Base-by-base conservation (phyloP, 805 yeast species). In the Myxozyma udenii region DNA sequence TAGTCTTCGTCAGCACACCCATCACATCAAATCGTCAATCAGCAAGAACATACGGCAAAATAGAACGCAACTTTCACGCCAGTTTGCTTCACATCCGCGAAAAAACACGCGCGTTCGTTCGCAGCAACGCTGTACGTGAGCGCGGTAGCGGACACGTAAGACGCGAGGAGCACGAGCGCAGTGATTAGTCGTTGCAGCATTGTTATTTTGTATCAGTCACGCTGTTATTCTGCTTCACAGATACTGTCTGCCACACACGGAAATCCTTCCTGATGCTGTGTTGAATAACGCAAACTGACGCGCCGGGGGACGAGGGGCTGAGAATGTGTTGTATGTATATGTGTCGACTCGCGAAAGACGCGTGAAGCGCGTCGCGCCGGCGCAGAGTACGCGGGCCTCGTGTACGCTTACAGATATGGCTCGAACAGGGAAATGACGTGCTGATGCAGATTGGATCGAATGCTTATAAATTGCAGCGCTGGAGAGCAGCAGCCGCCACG, bases 41-140 rank as follows among this genome's bases (percentile, higher is more conserved):
- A n/a, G 9, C 39, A n/a, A 18, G 14, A 23, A 40, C 59, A 5
- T 37, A 58, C 95, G 14, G 95, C 87, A 74, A 86, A 87, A 66
- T 85, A 84, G 67, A 81, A 87, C 36, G 84, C 84, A 50, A 88
- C 75, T 54, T 76, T 79, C 43, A 84, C 72, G 61, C 77, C 74
- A 3, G 79, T 78, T 54, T 76, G 72, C 46, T 77, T 77, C 50
- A 88, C 84, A 66, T 82, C 78, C 28, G 83, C 77, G 68, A 83
- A 86, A 70, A 75, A 86, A 66, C 96, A 87, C 44, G 81, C 71
- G 52, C 74, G 74, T 51, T 84, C 93, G 61, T 82, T 84, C 12
- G 95, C 87, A n/a, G 83, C 83, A 54, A 87, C 74, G 22, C 76
- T 75, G 63, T 86, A 83, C 0, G 93, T 86, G 64, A 87, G 72